Evolutionary conservation across 257 asterid genomes (phyloP), one percentile per base, ranked within the genome.

Genomic region (Ligustrum vulgare): DNA sequence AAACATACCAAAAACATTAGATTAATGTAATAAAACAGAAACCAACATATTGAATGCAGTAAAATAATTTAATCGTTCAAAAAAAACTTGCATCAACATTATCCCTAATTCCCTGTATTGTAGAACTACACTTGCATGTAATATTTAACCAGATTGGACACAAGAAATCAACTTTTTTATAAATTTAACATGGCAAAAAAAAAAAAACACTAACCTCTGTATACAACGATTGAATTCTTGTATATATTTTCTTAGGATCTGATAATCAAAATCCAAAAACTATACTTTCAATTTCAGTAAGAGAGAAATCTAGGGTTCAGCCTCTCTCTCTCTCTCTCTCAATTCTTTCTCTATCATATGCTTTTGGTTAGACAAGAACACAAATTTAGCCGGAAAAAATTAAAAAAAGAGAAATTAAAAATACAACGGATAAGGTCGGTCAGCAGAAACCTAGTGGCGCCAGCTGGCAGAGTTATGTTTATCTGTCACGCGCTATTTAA

Each of bases 361-460:
- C 80, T 71, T 79, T 77, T 62, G 72, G 75, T 62, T 70, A 60
- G 56, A 74, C 71, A 43, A 35, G 60, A 65, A 35, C 25, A 63
- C 54, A 72, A 77, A 72, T 43, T 63, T 73, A 32, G n/a, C 32
- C 54, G 35, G 2, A 64, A 80, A 69, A 56, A 32, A 20, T 37
- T 13, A 6, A 9, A 66, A 64, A 37, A 28, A 9, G 58, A 69
- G 47, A 37, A n/a, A 67, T 25, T 6, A 73, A 54, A 74, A 60
- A n/a, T 28, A 39, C 68, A 80, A 82, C 67, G 87, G 89, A 85
- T 85, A 85, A 85, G 86, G 87, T 80, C 84, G 82, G 89, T 83
- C 85, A 82, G 85, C 80, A 82, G 74, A 73, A 80, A 78, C 84
- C 69, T 77, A 56, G 82, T 71, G 73, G 72, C 51, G 89, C 83